Conservation (phyloP, 2,329 filamentous ascomycete species). For the Aotearoamyces nothofagi region DNA sequence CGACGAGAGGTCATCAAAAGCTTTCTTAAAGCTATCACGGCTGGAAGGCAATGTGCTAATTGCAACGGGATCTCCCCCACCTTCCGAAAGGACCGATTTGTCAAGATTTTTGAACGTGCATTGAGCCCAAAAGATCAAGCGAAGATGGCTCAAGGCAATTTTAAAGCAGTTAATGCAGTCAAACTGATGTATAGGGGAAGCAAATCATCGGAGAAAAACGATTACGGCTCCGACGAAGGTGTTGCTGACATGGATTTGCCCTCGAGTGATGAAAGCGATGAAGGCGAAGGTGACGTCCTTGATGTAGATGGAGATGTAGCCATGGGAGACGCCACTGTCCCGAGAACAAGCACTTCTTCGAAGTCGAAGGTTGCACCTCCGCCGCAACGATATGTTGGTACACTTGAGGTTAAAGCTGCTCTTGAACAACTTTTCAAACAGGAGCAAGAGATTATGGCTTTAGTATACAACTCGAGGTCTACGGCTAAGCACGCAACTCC, state of each 20-base stretch:
- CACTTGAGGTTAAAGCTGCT: conserved; percentile 69
- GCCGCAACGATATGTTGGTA: conserved; percentile 61
- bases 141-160: conserved; percentile 55
- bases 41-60: conserved; percentile 51
- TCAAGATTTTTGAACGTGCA: conserved; percentile 85
- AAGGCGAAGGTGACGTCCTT: conserved; percentile 29
- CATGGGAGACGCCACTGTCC: conserved; percentile 34
- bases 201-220: conserved; percentile 24
- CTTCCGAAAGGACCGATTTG: conserved; percentile 79
- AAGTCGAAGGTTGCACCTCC: conserved; percentile 23
- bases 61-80: conserved; percentile 59
- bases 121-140: conserved; percentile 60
- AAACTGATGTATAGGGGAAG: conserved; percentile 23
- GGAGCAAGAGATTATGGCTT: conserved; percentile 66
- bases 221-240: conserved; percentile 43
- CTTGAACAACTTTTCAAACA: conserved; percentile 70
- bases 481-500: conserved; percentile 36
- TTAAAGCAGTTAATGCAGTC: conserved; percentile 27
- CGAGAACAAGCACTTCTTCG: conserved; percentile 19
- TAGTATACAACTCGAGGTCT: conserved; percentile 68
- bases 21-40: conserved; percentile 61
- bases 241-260: conserved; percentile 49
- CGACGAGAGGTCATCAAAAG: conserved; percentile 65
- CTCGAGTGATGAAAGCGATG: conserved; percentile 28
- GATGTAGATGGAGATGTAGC: conserved; percentile 41